Evolutionary conservation across 306 rosid genomes (phyloP).

Genomic region (Castanea crenata): DNA sequence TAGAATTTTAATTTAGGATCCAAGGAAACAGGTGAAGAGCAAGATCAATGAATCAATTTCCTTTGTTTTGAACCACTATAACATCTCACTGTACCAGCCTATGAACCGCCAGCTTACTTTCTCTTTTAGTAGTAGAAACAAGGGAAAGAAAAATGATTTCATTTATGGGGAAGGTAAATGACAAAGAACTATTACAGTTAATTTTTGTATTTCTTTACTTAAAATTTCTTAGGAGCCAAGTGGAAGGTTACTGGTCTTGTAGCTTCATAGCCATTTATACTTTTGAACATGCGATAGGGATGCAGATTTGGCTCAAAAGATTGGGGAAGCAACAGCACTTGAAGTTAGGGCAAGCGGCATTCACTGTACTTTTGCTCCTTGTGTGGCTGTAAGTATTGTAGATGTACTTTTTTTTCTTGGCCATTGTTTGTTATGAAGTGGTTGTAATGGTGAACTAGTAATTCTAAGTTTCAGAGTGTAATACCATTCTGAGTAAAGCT

Average conservation of each 20-base stretch:
- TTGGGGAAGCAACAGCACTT: constrained; percentile 50
- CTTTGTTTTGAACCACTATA: not conserved
- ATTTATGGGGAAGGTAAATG: not conserved
- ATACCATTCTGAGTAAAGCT: not conserved
- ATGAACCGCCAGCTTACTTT: not conserved
- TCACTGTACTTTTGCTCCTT: constrained; percentile 48
- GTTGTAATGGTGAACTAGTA: not conserved
- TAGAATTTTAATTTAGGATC: not conserved
- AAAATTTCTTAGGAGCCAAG: not conserved
- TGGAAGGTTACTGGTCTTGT: not conserved
- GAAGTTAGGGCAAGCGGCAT: constrained; percentile 53
- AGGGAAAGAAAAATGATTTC: not conserved
- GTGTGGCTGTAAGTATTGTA: constrained; percentile 47
- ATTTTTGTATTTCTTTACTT: not conserved
- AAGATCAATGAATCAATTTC: not conserved
- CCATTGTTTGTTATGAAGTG: not conserved
- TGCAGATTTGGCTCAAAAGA: constrained; percentile 45
- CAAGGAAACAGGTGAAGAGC: not conserved
- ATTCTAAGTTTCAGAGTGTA: no score
- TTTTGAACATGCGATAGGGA: constrained; percentile 30
- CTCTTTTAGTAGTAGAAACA: not conserved
- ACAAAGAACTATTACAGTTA: not conserved
- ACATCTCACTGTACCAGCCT: not conserved
- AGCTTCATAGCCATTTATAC: not conserved
- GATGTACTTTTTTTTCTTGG: not conserved